phyloP scores from a whole-genome alignment of 352 stramenopile genomes.

The Globisporangium middletonii region DNA sequence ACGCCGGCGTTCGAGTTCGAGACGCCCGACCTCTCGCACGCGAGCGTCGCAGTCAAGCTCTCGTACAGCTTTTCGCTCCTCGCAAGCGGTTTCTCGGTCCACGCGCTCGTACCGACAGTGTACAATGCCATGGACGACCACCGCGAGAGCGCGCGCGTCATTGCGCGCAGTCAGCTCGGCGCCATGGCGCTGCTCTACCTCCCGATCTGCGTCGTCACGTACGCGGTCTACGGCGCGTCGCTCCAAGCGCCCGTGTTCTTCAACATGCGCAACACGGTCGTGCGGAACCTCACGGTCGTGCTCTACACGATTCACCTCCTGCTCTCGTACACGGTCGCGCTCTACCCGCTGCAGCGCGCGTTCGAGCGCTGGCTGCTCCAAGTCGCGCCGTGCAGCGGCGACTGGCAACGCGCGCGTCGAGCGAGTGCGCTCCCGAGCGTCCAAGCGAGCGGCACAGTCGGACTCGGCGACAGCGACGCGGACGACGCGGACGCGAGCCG shows the following conservation, averaged over 20 bases:
- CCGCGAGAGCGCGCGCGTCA: constrained; percentile 41
- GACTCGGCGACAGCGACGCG: constrained; percentile 12
- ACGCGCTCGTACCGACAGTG: constrained; percentile 68
- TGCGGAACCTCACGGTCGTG: constrained; percentile 67
- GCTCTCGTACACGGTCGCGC: constrained; percentile 60
- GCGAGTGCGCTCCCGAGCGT: constrained; percentile 5
- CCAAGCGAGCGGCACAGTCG: constrained; percentile 9
- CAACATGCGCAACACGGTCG: constrained; percentile 73
- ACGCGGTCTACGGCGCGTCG: constrained; percentile 69
- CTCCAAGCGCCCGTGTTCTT: constrained; percentile 76
- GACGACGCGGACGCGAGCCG: constrained; percentile 5
- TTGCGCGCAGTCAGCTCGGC: constrained; percentile 41
- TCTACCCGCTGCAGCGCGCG: constrained; percentile 62
- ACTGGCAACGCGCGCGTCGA: no score
- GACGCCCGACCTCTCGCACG: constrained; percentile 50
- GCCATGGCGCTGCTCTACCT: constrained; percentile 56
- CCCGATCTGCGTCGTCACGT: constrained; percentile 71
- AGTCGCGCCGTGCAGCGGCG: constrained; percentile 12
- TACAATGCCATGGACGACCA: constrained; percentile 70
- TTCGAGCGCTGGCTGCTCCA: constrained; percentile 51
- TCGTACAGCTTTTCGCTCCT: constrained; percentile 71
- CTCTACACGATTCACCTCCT: constrained; percentile 73
- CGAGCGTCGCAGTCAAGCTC: constrained; percentile 50
- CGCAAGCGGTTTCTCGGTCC: constrained; percentile 57
- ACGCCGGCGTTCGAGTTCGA: constrained; percentile 59